These are phyloP conservation scores for Coprinellus micaceus DNA, from an alignment of 768 basidiomycete genomes.

Conservation along the genomic window DNA sequence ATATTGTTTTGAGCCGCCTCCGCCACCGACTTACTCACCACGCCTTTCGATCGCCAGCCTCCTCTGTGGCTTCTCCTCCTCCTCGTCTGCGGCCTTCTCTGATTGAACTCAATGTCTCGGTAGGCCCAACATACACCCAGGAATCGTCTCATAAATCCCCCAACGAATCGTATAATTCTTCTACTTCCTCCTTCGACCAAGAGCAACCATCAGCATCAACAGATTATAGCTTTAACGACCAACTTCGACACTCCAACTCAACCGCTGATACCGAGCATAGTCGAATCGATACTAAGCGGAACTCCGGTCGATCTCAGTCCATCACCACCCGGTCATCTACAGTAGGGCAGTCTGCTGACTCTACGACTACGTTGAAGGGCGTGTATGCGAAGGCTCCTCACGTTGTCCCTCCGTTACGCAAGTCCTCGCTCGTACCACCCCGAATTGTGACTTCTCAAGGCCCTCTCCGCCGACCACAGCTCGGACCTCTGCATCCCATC, in stretches of 20 bases:
- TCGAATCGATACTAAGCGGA: too few species aligned
- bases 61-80: background rate
- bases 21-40: background rate
- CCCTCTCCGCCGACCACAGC: background rate
- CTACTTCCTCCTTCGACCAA: too few species aligned
- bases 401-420: background rate
- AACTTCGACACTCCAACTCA: too few species aligned
- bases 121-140: background rate
- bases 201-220: too few species aligned
- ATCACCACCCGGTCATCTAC: too few species aligned
- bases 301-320: too few species aligned
- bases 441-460: background rate
- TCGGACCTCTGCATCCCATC: background rate
- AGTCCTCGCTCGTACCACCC: background rate
- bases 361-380: too few species aligned
- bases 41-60: background rate
- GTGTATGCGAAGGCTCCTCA: too few species aligned
- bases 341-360: too few species aligned
- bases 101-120: too few species aligned
- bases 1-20: background rate
- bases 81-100: background rate
- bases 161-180: background rate
- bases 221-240: too few species aligned
- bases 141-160: background rate
- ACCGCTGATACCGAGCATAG: too few species aligned